Evolutionary conservation across 2,329 filamentous ascomycete genomes (phyloP).

Genomic region (Fusarium drepaniforme): DNA sequence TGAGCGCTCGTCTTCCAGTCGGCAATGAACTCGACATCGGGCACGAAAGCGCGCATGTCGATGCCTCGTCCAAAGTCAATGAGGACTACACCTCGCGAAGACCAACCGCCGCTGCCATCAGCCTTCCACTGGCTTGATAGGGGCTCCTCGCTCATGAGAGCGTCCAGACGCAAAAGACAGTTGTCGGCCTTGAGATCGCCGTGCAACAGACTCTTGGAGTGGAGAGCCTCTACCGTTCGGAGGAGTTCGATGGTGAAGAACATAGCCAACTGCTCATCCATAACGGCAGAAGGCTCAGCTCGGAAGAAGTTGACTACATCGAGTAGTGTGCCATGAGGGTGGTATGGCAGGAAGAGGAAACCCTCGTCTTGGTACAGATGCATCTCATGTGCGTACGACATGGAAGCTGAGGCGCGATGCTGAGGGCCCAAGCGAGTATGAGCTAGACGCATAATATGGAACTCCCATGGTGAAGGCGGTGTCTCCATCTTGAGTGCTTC

Average conservation of each 20-base stretch:
- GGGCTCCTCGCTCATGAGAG: conserved; percentile 52
- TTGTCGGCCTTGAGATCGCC: conserved; percentile 98
- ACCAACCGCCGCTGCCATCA: conserved; percentile 84
- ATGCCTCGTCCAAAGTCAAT: conserved; percentile 97
- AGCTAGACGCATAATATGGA: conserved; percentile 90
- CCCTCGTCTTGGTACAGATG: conserved; percentile 92
- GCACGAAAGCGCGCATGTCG: conserved; percentile 87
- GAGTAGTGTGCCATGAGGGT: conserved; percentile 91
- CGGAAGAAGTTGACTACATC: conserved; percentile 92
- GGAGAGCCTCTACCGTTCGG: conserved; percentile 88
- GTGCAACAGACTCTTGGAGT: conserved; percentile 83
- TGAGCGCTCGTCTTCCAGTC: conserved; percentile 92
- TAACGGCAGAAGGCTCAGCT: conserved; percentile 76
- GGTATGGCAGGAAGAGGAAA: conserved; percentile 88
- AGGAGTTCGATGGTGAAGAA: conserved; percentile 95
- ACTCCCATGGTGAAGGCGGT: conserved; percentile 92
- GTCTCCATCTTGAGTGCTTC: conserved; percentile 97
- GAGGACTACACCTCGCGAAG: conserved; percentile 80
- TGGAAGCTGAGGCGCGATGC: conserved; percentile 78
- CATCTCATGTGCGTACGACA: conserved; percentile 89
- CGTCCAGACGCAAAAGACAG: conserved; percentile 86
- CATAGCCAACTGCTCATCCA: conserved; percentile 94
- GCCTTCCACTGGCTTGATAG: conserved; percentile 76
- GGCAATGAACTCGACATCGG: conserved; percentile 85
- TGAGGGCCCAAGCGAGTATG: conserved; percentile 80